phyloP scores from a whole-genome alignment of 768 basidiomycete genomes.

The Boletus subcaerulescens region DNA sequence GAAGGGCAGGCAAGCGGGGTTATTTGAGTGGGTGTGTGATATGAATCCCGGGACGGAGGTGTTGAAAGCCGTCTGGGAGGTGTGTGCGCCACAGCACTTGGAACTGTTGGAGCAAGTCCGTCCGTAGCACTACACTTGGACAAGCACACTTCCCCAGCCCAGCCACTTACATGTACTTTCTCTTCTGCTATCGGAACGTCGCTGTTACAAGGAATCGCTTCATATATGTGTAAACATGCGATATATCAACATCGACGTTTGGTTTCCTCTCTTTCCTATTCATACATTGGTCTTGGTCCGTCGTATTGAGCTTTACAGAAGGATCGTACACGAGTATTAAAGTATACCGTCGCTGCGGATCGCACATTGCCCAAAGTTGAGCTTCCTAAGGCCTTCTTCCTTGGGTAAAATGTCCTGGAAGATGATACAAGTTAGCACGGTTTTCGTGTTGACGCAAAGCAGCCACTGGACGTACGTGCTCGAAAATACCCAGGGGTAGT shows the following conservation, averaged over 20 bases:
- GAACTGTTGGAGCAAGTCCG: conserved; percentile 10
- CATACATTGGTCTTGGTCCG: neutral
- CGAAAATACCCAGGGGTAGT: conserved; percentile 76
- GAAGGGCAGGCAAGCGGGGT: conserved; percentile 20
- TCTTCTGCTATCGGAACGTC: neutral
- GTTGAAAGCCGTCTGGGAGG: conserved; percentile 30
- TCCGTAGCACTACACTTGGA: neutral
- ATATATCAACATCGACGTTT: too few species aligned
- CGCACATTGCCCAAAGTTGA: conserved; percentile 62
- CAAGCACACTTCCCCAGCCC: too few species aligned
- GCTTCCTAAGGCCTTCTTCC: conserved; percentile 57
- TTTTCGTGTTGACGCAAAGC: neutral
- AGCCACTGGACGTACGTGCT: conserved; percentile 45
- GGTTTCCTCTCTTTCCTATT: neutral
- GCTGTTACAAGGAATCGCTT: neutral
- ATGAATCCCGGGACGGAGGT: conserved; percentile 22
- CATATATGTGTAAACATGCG: neutral
- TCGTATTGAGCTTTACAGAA: neutral
- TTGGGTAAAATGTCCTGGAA: conserved; percentile 64
- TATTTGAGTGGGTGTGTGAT: conserved; percentile 31
- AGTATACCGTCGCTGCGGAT: conserved; percentile 55
- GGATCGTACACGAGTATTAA: neutral
- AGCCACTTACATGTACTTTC: too few species aligned
- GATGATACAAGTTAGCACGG: neutral
- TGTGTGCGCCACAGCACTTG: conserved; percentile 23